Evolutionary conservation across 768 basidiomycete genomes (phyloP).

Genomic region (Tricholoma saponaceum): DNA sequence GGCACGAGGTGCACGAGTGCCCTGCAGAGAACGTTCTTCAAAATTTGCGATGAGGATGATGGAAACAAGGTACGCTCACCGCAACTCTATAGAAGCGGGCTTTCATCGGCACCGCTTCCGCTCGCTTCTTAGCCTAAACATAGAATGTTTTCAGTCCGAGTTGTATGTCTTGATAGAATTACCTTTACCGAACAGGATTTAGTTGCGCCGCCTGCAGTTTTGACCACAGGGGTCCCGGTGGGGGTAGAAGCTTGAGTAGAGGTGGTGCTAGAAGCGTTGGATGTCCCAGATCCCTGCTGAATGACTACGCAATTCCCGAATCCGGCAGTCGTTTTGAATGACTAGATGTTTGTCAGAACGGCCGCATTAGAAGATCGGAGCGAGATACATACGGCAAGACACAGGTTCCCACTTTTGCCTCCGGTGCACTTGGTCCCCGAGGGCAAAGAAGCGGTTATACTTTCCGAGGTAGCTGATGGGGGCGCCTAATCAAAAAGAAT

Average conservation of each 20-base stretch:
- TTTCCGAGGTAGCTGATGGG: constrained; percentile 29
- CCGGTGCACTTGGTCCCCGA: constrained; percentile 48
- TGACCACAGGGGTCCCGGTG: constrained; percentile 11
- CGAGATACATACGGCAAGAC: constrained; percentile 37
- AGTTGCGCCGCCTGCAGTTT: constrained; percentile 5
- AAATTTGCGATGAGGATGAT: background rate
- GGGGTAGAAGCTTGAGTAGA: background rate
- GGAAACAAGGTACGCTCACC: constrained; percentile 8
- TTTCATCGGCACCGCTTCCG: constrained; percentile 10
- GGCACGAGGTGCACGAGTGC: constrained; percentile 37
- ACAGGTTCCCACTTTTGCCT: constrained; percentile 38
- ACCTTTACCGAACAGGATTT: constrained; percentile 1
- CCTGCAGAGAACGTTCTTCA: constrained; percentile 21
- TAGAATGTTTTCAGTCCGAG: background rate
- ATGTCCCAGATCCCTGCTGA: constrained; percentile 25
- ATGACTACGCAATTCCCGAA: constrained; percentile 56
- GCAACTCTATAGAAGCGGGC: constrained; percentile 14
- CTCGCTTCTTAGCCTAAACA: background rate
- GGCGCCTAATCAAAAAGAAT: constrained; percentile 31
- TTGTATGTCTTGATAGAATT: constrained; percentile 7
- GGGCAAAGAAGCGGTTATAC: constrained; percentile 41
- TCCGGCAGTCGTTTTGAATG: constrained; percentile 43
- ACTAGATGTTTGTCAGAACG: constrained; percentile 17
- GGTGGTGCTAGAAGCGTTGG: constrained; percentile 8
- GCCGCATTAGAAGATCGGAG: background rate